A percentile compares a stretch with the other conserved stretches of the same genome.
phyloP scores from a whole-genome alignment of 768 basidiomycete species.

The Kwoniella sp. region DNA sequence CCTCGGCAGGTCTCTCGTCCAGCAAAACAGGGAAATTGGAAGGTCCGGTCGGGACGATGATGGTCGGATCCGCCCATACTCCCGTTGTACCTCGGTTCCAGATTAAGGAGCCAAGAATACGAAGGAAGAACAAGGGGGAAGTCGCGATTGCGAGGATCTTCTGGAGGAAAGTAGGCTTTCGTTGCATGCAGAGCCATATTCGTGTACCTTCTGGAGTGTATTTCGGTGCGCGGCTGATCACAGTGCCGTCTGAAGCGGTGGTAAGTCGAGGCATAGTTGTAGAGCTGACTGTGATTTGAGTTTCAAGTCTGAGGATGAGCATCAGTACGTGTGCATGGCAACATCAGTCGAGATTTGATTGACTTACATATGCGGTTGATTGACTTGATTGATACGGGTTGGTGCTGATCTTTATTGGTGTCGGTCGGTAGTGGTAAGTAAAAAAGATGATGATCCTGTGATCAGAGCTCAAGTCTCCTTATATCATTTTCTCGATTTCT shows the following conservation, averaged over 20 bases:
- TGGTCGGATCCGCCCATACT: neutral
- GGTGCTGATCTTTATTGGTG: too few relatives aligned
- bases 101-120: neutral
- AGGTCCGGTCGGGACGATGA: slow-evolving; percentile 3
- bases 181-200: slow-evolving; percentile 2
- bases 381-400: too few relatives aligned
- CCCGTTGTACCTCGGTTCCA: neutral
- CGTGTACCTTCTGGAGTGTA: neutral
- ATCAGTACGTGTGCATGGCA: too few relatives aligned
- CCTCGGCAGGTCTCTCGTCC: neutral
- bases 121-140: neutral
- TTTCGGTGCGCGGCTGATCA: neutral
- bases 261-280: neutral
- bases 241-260: neutral
- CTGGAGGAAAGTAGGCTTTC: neutral
- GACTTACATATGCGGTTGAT: too few relatives aligned
- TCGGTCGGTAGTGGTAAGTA: too few relatives aligned
- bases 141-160: neutral
- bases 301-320: too few relatives aligned
- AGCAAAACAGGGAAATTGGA: neutral
- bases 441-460: too few relatives aligned
- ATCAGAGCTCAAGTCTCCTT: too few relatives aligned
- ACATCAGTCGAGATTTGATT: too few relatives aligned
- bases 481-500: too few relatives aligned
- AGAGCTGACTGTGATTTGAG: too few relatives aligned